Conservation (phyloP, 1,284 basidiomycete genomes). For the Papiliotrema fonsecae region DNA sequence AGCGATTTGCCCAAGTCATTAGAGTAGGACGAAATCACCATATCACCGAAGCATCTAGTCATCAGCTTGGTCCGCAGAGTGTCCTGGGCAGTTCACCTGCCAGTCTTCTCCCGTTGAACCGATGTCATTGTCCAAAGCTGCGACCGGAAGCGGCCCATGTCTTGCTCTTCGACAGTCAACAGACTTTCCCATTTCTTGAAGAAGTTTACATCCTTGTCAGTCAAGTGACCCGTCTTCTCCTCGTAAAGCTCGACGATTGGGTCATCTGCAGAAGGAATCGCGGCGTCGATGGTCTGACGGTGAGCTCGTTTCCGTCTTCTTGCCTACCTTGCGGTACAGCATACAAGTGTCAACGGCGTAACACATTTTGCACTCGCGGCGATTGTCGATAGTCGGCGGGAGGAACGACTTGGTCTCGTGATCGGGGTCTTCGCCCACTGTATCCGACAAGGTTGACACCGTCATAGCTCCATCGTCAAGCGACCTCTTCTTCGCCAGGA, state of each 20-base stretch:
- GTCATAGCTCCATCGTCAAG: constrained; percentile 3
- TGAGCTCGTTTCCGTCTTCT: not conserved
- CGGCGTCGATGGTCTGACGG: constrained; percentile 63
- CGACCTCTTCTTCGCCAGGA: constrained; percentile 51
- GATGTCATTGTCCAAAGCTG: constrained; percentile 93
- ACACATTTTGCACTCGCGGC: constrained; percentile 71
- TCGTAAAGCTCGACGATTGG: constrained; percentile 71
- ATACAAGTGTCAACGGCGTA: constrained; percentile 83
- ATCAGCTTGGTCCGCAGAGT: not conserved
- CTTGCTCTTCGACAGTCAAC: constrained; percentile 82
- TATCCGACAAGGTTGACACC: not conserved
- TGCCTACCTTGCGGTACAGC: constrained; percentile 77
- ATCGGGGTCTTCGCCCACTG: not conserved
- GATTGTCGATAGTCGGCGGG: constrained; percentile 81
- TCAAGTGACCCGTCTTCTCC: constrained; percentile 76
- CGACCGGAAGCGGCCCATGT: constrained; percentile 72
- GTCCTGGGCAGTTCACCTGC: constrained; percentile 53
- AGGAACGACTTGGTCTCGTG: constrained; percentile 55
- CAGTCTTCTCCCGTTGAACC: constrained; percentile 67
- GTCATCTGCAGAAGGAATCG: constrained; percentile 55
- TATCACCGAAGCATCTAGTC: constrained; percentile 61
- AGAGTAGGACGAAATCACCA: constrained; percentile 59
- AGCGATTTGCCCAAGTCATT: constrained; percentile 41
- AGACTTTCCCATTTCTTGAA: constrained; percentile 89
- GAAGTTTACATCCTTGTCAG: constrained; percentile 63